Conservation (phyloP, 1,284 basidiomycete species). For the Hypsizygus ulmarius region DNA sequence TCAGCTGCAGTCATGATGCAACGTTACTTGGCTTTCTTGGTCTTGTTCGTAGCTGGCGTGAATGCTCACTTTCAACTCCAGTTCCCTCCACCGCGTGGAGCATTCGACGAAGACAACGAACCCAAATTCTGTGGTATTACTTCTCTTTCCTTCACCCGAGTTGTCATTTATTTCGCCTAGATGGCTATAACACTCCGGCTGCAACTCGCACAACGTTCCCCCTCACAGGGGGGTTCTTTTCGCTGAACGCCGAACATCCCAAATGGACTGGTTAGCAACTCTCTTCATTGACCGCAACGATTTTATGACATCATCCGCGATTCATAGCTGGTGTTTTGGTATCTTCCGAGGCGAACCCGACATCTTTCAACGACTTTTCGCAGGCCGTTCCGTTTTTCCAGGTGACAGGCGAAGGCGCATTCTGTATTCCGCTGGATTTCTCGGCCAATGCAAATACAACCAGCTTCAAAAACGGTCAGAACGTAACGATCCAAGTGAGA, state of each 20-base stretch:
- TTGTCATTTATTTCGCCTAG: conserved; percentile 29
- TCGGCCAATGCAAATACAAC: conserved; percentile 49
- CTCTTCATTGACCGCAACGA: conserved; percentile 9
- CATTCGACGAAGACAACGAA: conserved; percentile 57
- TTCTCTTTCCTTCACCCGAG: background rate
- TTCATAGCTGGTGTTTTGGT: conserved; percentile 51
- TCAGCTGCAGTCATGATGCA: conserved; percentile 19
- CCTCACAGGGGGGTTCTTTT: conserved; percentile 51
- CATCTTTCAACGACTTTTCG: conserved; percentile 58
- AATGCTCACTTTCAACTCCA: conserved; percentile 70
- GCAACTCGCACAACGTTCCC: conserved; percentile 62
- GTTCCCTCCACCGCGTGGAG: conserved; percentile 61
- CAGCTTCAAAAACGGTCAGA: conserved; percentile 51
- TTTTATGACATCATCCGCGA: background rate
- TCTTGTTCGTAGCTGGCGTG: conserved; percentile 34
- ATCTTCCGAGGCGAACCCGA: conserved; percentile 55
- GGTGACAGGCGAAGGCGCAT: conserved; percentile 49
- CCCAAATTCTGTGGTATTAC: conserved; percentile 53
- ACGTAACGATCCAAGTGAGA: conserved; percentile 56
- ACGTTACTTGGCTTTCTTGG: conserved; percentile 16
- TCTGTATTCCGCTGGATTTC: conserved; percentile 64
- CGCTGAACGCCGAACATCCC: conserved; percentile 58
- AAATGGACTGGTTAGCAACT: conserved; percentile 46
- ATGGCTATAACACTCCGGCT: conserved; percentile 46
- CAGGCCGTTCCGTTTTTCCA: conserved; percentile 52